Evolutionary conservation across 2,329 filamentous ascomycete genomes (phyloP).

Genomic region (Trichoderma sp.): DNA sequence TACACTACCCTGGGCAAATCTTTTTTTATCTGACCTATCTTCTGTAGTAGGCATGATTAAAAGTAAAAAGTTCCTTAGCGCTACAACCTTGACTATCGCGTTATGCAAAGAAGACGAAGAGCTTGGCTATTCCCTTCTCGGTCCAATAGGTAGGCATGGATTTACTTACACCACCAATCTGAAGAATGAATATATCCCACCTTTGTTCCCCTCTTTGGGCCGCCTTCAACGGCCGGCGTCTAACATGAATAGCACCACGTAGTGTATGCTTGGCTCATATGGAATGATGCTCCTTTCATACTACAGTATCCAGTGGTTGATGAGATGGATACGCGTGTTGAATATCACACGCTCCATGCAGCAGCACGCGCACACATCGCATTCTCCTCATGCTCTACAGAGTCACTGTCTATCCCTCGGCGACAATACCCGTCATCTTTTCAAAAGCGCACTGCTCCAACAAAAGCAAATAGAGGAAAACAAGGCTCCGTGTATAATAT

Average conservation of each 20-base stretch:
- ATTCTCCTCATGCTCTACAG: neutral
- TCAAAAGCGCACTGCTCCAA: neutral
- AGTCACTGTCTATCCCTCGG: neutral
- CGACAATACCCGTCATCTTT: neutral
- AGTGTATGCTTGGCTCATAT: neutral
- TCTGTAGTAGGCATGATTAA: neutral
- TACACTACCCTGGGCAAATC: neutral
- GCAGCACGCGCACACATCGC: neutral
- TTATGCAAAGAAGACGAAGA: neutral
- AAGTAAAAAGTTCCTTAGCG: neutral
- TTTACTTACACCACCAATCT: no score
- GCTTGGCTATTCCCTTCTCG: neutral
- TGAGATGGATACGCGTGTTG: neutral
- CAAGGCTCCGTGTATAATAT: neutral
- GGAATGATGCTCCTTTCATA: neutral
- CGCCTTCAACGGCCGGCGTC: slow-evolving; percentile 20
- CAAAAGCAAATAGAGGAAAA: neutral
- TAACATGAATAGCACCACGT: neutral
- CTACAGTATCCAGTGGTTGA: neutral
- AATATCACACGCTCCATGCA: no score
- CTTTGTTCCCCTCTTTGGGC: slow-evolving; percentile 5
- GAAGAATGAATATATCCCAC: neutral
- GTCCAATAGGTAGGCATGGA: neutral
- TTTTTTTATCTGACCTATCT: neutral
- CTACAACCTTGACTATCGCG: neutral